phyloP scores from a whole-genome alignment of 2,329 filamentous ascomycete species.

The Ophiocordyceps robertsii region DNA sequence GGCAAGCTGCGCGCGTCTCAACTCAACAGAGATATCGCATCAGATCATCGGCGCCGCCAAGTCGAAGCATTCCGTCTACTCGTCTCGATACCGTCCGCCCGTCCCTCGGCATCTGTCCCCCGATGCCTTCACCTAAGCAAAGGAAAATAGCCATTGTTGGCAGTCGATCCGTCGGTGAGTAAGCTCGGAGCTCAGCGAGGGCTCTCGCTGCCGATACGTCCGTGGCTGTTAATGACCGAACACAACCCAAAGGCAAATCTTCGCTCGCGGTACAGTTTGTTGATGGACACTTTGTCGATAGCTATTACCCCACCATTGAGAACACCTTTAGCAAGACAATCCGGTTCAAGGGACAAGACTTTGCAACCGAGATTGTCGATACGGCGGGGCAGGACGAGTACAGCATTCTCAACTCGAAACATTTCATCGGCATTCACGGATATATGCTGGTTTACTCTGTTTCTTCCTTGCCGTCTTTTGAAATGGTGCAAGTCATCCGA shows the following conservation, averaged over 20 bases:
- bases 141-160: conserved; percentile 93
- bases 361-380: conserved; percentile 92
- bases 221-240: not conserved
- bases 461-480: conserved; percentile 82
- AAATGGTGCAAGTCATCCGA: conserved; percentile 91
- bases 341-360: conserved; percentile 85
- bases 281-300: conserved; percentile 96
- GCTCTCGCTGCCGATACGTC: not conserved
- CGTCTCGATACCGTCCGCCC: no score
- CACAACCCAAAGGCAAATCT: conserved; percentile 72
- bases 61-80: no score
- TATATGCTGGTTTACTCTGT: conserved; percentile 99
- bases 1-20: no score
- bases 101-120: no score
- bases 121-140: conserved; percentile 66
- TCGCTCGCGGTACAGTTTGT: conserved; percentile 95
- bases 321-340: conserved; percentile 98
- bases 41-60: no score
- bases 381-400: conserved; percentile 99
- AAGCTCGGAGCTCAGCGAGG: not conserved
- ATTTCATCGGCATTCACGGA: conserved; percentile 97
- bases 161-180: conserved; percentile 67
- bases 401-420: conserved; percentile 94
- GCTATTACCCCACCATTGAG: conserved; percentile 98
- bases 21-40: no score